A percentile compares a stretch with the other conserved stretches of the same genome.
These are phyloP conservation scores for Fagus sylvatica DNA, from an alignment of 306 rosid species.

Conservation along the genomic window DNA sequence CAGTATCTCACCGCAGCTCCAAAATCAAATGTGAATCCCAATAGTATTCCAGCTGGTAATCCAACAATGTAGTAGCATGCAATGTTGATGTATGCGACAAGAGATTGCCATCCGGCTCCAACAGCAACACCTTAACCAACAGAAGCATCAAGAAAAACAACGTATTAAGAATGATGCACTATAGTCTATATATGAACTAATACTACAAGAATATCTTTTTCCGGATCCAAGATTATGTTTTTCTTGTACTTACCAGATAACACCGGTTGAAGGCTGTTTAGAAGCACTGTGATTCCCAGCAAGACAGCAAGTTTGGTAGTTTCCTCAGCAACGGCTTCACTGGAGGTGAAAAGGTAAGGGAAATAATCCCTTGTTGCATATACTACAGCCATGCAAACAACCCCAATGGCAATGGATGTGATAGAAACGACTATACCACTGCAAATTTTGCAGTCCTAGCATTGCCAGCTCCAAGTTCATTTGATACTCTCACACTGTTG, in stretches of 20 bases:
- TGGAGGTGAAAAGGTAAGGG: conserved; percentile 64
- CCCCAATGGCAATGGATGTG: conserved; percentile 67
- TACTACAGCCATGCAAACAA: conserved; percentile 45
- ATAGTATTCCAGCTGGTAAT: conserved; percentile 72
- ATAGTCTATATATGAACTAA: too few species aligned
- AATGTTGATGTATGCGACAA: conserved; percentile 77
- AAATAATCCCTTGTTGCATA: conserved; percentile 50
- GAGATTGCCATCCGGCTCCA: conserved; percentile 89
- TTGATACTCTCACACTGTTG: conserved; percentile 82
- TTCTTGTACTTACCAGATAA: conserved; percentile 53
- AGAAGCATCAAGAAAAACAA: background rate
- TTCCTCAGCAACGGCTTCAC: conserved; percentile 62
- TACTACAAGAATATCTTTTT: background rate
- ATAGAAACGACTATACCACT: conserved; percentile 65
- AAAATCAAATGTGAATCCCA: conserved; percentile 58
- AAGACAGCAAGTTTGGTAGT: conserved; percentile 66
- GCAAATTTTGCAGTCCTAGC: conserved; percentile 53
- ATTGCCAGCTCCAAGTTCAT: conserved; percentile 81
- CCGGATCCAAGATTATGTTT: background rate
- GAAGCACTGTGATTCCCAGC: conserved; percentile 58
- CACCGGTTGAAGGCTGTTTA: conserved; percentile 76
- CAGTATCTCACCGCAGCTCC: conserved; percentile 55
- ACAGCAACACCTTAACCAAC: conserved; percentile 68
- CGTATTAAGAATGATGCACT: too few species aligned
- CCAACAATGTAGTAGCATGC: conserved; percentile 72